Percentiles rank a stretch among this genome's conserved stretches.
These are phyloP conservation scores for Kodamaea hsintzibuensis DNA, from an alignment of 805 yeast genomes.

Conservation along the genomic window DNA sequence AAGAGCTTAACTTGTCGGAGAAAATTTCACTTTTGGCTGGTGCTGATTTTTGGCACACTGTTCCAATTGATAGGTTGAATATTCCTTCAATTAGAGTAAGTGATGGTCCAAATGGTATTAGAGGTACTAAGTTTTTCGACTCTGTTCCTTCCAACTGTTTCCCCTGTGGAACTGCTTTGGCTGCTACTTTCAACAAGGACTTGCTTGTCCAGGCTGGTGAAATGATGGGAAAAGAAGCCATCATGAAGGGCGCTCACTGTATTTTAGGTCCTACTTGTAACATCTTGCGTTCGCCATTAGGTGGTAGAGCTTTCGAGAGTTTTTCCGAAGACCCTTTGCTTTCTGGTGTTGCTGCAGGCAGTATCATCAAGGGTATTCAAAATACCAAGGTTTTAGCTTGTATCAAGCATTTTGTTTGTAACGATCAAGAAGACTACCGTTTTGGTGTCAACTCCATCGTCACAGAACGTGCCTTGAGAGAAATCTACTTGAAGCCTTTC, in stretches of 20 bases:
- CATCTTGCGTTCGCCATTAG: constrained; percentile 57
- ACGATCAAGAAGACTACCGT: constrained; percentile 62
- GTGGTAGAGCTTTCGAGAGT: constrained; percentile 65
- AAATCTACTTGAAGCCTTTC: constrained; percentile 63
- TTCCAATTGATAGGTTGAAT: constrained; percentile 16
- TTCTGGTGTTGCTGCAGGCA: constrained; percentile 48
- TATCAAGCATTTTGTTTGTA: constrained; percentile 63
- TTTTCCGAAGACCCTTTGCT: constrained; percentile 61
- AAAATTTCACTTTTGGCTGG: constrained; percentile 41
- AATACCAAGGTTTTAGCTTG: constrained; percentile 51
- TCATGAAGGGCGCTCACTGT: constrained; percentile 52
- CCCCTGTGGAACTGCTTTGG: constrained; percentile 63
- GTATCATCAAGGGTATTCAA: constrained; percentile 58
- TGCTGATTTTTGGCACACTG: constrained; percentile 18
- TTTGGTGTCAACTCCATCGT: constrained; percentile 48
- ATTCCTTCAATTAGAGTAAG: constrained; percentile 19
- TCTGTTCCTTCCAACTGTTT: constrained; percentile 57
- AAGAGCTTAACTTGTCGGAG: constrained; percentile 33
- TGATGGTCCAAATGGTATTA: constrained; percentile 67
- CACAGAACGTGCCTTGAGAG: constrained; percentile 63
- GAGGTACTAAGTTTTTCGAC: constrained; percentile 57
- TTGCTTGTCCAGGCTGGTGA: constrained; percentile 50
- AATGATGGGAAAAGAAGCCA: constrained; percentile 56
- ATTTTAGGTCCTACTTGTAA: constrained; percentile 51
- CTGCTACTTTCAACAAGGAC: constrained; percentile 55